A percentile compares a stretch with the other conserved stretches of the same genome.
Evolutionary conservation across 805 yeast genomes (phyloP).

Genomic region (Kazachstania martiniae): DNA sequence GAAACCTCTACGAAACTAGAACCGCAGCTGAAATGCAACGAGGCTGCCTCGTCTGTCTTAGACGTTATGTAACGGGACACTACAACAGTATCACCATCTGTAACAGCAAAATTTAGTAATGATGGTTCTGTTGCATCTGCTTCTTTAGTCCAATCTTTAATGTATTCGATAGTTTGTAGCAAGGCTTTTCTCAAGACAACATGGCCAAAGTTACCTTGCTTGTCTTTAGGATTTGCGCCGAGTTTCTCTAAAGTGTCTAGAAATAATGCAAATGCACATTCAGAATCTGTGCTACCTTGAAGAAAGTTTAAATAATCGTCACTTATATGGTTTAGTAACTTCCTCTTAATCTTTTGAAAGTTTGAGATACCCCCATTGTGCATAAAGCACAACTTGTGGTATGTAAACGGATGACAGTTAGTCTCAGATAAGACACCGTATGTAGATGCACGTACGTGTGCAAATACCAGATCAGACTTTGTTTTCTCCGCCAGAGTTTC

Average conservation of each 20-base stretch:
- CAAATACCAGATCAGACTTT: slow-evolving; percentile 73
- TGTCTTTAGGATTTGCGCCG: slow-evolving; percentile 59
- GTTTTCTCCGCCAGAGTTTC: slow-evolving; percentile 84
- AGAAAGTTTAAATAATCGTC: slow-evolving; percentile 72
- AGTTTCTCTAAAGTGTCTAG: slow-evolving; percentile 62
- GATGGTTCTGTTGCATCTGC: slow-evolving; percentile 58
- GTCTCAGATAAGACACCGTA: slow-evolving; percentile 91
- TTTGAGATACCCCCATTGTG: slow-evolving; percentile 87
- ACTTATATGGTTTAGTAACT: slow-evolving; percentile 55
- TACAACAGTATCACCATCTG: slow-evolving; percentile 82
- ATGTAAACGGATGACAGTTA: slow-evolving; percentile 93
- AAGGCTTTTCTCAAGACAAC: slow-evolving; percentile 55
- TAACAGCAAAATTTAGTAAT: slow-evolving; percentile 83
- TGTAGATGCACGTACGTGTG: slow-evolving; percentile 93
- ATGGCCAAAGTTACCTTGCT: slow-evolving; percentile 41
- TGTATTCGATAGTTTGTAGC: slow-evolving; percentile 57
- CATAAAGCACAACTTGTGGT: slow-evolving; percentile 86
- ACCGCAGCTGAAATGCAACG: slow-evolving; percentile 89
- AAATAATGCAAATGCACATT: slow-evolving; percentile 85
- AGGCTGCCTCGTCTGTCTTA: slow-evolving; percentile 89
- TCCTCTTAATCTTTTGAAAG: slow-evolving; percentile 64
- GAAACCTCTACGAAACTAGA: slow-evolving; percentile 80
- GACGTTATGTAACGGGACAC: slow-evolving; percentile 85
- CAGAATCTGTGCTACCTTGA: slow-evolving; percentile 94
- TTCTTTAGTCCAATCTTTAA: slow-evolving; percentile 71